Conservation (phyloP, 352 stramenopile species). For the Pythium apleroticum region DNA sequence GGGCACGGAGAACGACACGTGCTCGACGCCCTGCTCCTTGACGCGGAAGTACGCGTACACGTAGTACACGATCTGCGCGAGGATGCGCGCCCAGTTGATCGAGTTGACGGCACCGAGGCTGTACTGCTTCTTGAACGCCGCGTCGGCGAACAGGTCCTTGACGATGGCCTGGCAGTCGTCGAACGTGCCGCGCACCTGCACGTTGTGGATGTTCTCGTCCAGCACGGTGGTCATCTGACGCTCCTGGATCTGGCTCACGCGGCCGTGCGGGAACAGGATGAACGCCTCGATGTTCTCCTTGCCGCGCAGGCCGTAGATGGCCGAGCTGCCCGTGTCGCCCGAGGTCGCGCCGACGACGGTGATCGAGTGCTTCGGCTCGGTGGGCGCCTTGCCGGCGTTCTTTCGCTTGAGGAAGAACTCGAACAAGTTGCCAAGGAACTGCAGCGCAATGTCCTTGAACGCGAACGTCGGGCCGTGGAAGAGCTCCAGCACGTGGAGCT, state of each 20-base stretch:
- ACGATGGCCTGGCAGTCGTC: conserved; percentile 99
- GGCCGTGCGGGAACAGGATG: conserved; percentile 96
- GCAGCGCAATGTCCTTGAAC: conserved; percentile 99
- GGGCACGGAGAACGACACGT: conserved; percentile 95
- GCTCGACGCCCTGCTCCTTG: conserved; percentile 59
- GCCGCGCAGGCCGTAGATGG: conserved; percentile 97
- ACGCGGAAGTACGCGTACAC: conserved; percentile 97
- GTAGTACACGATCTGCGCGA: conserved; percentile 99
- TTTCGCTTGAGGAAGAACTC: conserved; percentile 97
- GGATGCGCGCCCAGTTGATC: conserved; percentile 99
- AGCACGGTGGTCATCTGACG: conserved; percentile 98
- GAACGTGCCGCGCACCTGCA: conserved; percentile 95
- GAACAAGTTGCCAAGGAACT: conserved; percentile 99
- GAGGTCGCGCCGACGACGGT: conserved; percentile 98
- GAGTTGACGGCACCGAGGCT: conserved; percentile 98
- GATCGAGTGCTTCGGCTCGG: conserved; percentile 76
- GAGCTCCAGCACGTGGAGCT: conserved; percentile 94
- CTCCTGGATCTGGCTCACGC: conserved; percentile 97
- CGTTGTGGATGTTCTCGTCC: conserved; percentile 98
- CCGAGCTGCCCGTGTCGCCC: conserved; percentile 97
- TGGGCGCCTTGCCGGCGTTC: conserved; percentile 61
- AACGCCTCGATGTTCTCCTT: conserved; percentile 98
- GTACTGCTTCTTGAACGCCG: conserved; percentile 90
- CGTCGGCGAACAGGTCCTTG: conserved; percentile 96
- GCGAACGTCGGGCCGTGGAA: conserved; percentile 99